Evolutionary conservation across 495 filamentous ascomycete species (phyloP).

Genomic region (Penicillium steckii): DNA sequence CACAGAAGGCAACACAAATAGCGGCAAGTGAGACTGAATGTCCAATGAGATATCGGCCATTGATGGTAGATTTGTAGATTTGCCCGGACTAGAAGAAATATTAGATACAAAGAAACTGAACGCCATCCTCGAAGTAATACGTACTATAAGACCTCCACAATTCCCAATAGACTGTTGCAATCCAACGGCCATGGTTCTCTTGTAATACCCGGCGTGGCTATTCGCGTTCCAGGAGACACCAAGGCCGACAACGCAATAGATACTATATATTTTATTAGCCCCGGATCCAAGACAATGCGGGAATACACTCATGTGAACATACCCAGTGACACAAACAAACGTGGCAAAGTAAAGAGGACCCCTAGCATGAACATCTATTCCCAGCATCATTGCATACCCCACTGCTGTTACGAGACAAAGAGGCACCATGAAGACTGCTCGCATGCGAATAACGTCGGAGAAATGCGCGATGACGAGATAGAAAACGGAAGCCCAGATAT

Average conservation of each 20-base stretch:
- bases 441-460: conserved; percentile 15
- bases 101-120: not conserved
- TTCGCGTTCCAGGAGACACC: conserved; percentile 18
- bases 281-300: not conserved
- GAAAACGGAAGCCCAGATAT: conserved; percentile 15
- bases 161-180: conserved; percentile 17
- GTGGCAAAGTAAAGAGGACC: conserved; percentile 17
- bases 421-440: conserved; percentile 14
- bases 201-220: conserved; percentile 17
- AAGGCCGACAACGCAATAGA: conserved; percentile 4
- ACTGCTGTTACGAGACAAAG: conserved; percentile 13
- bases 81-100: conserved; percentile 7
- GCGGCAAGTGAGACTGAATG: conserved; percentile 15
- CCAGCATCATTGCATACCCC: conserved; percentile 16
- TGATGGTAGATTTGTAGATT: conserved; percentile 12
- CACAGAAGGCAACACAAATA: conserved; percentile 12
- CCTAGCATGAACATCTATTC: conserved; percentile 11
- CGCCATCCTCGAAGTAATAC: not conserved
- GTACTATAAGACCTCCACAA: conserved; percentile 15
- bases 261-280: not conserved
- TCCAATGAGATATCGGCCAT: conserved; percentile 13
- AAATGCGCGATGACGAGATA: conserved; percentile 12
- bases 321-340: conserved; percentile 18
- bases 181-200: conserved; percentile 15
- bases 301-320: not conserved